Base-by-base conservation (phyloP, 805 yeast genomes). In the Wickerhamomyces tratensis region DNA sequence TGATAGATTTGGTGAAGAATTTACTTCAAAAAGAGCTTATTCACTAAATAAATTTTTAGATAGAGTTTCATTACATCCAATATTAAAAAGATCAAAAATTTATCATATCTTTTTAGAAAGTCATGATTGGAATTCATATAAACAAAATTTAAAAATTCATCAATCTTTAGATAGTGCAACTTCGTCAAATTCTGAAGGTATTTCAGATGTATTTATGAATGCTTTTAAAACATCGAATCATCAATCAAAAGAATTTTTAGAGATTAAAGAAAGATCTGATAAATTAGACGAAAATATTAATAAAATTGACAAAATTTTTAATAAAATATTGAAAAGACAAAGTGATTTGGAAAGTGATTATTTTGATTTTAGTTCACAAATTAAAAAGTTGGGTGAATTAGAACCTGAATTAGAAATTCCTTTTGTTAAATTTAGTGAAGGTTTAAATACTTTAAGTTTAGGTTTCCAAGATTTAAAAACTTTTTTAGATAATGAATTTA, bases 201-300 rank as follows among this genome's bases (percentile, higher is more conserved):
- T 91, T n/a, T 80, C 95, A 0, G 98, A 91, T 56, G 82, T 85
- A 4, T 79, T 93, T 37, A 84, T 91, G 82, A 91, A 91, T 57
- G 95, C 95, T n/a, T 86, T 91, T 56, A 82, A 91, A 43, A 81
- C 86, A 39, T 80, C 82, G 6, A 68, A 73, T 39, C 63, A 69
- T 40, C 86, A 80, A 52, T 77, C 76, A 47, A 77, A 82, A 38
- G 96, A 86, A 54, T 86, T 91, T 51, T 70, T 81, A 40, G 93
- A 83, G 50, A 87, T 91, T 36, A 79, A 77, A 49, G 95, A 87
- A 52, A 77, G 84, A 49, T 75, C 89, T 20, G 86, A 84, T 51
- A 86, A 86, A 59, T 65, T 91, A 43, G 93, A 87, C 55, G 95
- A 86, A 49, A 89, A 88, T 58, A 69, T 93, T 38, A 63, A 70